Evolutionary conservation across 768 basidiomycete genomes (phyloP).

Genomic region (Pulveroboletus sp.): DNA sequence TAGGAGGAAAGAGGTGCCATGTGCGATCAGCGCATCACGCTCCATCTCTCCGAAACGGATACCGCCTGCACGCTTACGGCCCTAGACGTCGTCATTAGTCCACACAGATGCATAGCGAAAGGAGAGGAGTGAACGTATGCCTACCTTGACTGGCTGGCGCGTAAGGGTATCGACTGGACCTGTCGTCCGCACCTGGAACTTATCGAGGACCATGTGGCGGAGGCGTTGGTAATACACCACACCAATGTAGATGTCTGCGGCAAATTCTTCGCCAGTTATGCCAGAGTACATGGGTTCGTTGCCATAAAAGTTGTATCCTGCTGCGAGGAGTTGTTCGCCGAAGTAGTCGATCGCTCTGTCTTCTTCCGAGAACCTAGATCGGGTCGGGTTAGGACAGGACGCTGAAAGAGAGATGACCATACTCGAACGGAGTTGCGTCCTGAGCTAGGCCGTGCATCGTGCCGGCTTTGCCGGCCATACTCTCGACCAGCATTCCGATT

Average conservation of each 20-base stretch:
- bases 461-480: constrained; percentile 98
- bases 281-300: constrained; percentile 99
- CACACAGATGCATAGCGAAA: background rate
- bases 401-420: constrained; percentile 26
- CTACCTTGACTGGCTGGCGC: constrained; percentile 92
- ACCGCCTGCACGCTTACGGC: constrained; percentile 96
- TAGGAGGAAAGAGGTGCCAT: constrained; percentile 96
- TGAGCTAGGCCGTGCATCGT: constrained; percentile 98
- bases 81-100: constrained; percentile 43
- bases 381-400: constrained; percentile 8
- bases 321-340: constrained; percentile 86
- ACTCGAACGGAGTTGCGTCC: constrained; percentile 98
- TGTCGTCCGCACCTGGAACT: constrained; percentile 98
- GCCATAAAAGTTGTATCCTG: constrained; percentile 98
- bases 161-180: constrained; percentile 96
- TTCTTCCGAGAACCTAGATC: constrained; percentile 81
- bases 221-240: constrained; percentile 98
- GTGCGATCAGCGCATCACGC: constrained; percentile 96
- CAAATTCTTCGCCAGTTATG: constrained; percentile 97
- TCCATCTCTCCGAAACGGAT: constrained; percentile 99
- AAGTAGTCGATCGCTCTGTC: constrained; percentile 99
- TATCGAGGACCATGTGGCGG: constrained; percentile 99
- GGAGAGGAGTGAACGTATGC: constrained; percentile 13
- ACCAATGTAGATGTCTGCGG: constrained; percentile 97
- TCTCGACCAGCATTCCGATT: constrained; percentile 99